These are phyloP conservation scores for Lentinula lateritia DNA, from an alignment of 768 basidiomycete genomes.

Conservation along the genomic window DNA sequence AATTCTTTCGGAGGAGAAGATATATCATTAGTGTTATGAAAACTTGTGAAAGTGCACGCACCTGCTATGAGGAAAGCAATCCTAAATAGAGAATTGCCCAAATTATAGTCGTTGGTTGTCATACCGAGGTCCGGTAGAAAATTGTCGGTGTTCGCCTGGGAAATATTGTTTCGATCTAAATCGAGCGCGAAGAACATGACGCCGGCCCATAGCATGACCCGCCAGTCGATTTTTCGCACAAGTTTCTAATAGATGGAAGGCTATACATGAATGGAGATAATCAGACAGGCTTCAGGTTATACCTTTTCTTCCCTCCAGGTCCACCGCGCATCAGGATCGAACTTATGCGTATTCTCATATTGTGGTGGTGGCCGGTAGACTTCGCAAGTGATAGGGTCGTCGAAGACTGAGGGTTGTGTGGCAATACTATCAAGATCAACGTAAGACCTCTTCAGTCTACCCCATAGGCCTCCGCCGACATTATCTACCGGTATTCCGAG, in stretches of 20 bases:
- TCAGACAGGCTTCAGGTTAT: not conserved
- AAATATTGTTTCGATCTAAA: slow-evolving; percentile 55
- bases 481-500: slow-evolving; percentile 25
- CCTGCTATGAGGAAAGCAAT: slow-evolving; percentile 41
- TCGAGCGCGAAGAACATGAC: slow-evolving; percentile 63
- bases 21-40: not conserved
- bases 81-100: slow-evolving; percentile 56
- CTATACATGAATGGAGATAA: not conserved
- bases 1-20: slow-evolving; percentile 33
- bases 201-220: slow-evolving; percentile 56
- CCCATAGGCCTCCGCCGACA: slow-evolving; percentile 21
- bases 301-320: slow-evolving; percentile 66
- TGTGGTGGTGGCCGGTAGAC: slow-evolving; percentile 44
- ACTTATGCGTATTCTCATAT: slow-evolving; percentile 60
- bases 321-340: slow-evolving; percentile 64
- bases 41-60: slow-evolving; percentile 7
- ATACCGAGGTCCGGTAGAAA: slow-evolving; percentile 56
- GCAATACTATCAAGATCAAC: slow-evolving; percentile 46
- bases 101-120: slow-evolving; percentile 59
- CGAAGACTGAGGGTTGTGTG: slow-evolving; percentile 59
- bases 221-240: slow-evolving; percentile 55
- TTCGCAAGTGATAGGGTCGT: slow-evolving; percentile 45
- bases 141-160: slow-evolving; percentile 66
- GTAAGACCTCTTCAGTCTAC: slow-evolving; percentile 20
- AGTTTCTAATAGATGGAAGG: slow-evolving; percentile 26